Evolutionary conservation across 352 stramenopile species (phyloP), one percentile per base, ranked within the genome.

Genomic region (Pythium scleroteichum): DNA sequence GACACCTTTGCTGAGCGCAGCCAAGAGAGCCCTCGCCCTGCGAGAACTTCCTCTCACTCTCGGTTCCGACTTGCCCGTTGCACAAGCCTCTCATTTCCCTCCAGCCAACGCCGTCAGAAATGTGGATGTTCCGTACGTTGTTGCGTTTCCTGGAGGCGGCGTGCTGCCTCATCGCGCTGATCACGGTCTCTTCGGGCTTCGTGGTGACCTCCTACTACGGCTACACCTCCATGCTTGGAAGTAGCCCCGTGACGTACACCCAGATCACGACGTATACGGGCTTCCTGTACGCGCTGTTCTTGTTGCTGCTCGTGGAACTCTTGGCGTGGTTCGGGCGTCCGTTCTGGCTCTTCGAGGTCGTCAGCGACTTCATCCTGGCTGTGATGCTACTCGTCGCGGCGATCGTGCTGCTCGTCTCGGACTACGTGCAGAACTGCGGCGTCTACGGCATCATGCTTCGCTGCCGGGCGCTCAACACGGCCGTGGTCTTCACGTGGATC

Each of bases 361-460:
- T 76, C 2, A 70, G 86, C 52, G 83, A 92, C 48, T 62, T 86
- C 16, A 9, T 85, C 14, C 33, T 90, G 26, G 64, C 73, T n/a
- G 42, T 78, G n/a, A 50, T 86, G 63, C 64, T 90, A 26, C 59
- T 89, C 8, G 59, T 92, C 10, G 80, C 79, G 16, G 79, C 78
- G 19, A 86, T 90, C 54, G 76, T 90, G 38, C 52, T 92, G 56
- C 71, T 91, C 4, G 54, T 71, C n/a, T 85, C 73, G 8, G 81
- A 91, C 66, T 91, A 85, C 51, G 78, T 91, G 16, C 38, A 71
- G 22, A 55, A 88, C 58, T 91, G 81, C 59, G 66, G 66, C 12
- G 64, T 88, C 13, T 91, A 89, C 55, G 73, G 73, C 49, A 82
- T 82, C 71, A 88, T 87, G 81, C 65, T 91, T 27, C 81, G 77